A percentile compares a stretch with the other conserved stretches of the same genome.
These are phyloP conservation scores for Rhinocladiella similis DNA, from an alignment of 2,329 filamentous ascomycete genomes.

Conservation along the genomic window DNA sequence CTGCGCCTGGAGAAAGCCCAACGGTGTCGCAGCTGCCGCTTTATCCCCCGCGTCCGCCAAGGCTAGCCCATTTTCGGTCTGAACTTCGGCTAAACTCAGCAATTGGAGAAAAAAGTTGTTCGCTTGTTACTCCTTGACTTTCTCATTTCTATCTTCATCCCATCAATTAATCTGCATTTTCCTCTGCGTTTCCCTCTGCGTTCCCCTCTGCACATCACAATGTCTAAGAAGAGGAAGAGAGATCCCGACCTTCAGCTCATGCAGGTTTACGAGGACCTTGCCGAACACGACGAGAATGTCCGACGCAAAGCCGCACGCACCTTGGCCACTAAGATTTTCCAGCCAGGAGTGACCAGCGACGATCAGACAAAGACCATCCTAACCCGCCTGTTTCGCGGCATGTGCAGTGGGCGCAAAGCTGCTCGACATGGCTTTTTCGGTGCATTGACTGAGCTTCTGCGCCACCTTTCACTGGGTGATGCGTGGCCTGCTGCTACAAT, in stretches of 20 bases:
- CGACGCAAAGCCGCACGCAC: conserved; percentile 46
- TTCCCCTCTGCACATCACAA: background rate
- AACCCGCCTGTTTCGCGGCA: conserved; percentile 75
- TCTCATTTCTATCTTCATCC: background rate
- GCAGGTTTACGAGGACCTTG: conserved; percentile 51
- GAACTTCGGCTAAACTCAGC: too few relatives aligned
- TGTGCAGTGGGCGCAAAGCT: conserved; percentile 86
- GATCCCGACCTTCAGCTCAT: conserved; percentile 46
- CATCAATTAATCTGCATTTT: too few relatives aligned
- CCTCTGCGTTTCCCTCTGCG: too few relatives aligned
- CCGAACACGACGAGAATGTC: conserved; percentile 48
- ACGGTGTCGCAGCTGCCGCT: too few relatives aligned
- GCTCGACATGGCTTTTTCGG: conserved; percentile 87
- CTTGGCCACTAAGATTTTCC: conserved; percentile 46
- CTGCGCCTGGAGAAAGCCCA: background rate
- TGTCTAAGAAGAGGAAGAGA: conserved; percentile 29
- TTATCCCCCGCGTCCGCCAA: background rate
- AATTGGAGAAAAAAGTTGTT: background rate
- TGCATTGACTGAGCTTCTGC: conserved; percentile 77
- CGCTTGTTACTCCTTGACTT: background rate
- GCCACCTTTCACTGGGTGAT: conserved; percentile 55
- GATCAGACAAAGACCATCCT: conserved; percentile 44
- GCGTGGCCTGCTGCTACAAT: conserved; percentile 39
- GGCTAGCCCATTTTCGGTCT: too few relatives aligned
- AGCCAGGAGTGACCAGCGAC: conserved; percentile 39